Percentiles rank a stretch among this genome's conserved stretches.
phyloP scores from a whole-genome alignment of 2,329 filamentous ascomycete species.

The Colletotrichum sp. region DNA sequence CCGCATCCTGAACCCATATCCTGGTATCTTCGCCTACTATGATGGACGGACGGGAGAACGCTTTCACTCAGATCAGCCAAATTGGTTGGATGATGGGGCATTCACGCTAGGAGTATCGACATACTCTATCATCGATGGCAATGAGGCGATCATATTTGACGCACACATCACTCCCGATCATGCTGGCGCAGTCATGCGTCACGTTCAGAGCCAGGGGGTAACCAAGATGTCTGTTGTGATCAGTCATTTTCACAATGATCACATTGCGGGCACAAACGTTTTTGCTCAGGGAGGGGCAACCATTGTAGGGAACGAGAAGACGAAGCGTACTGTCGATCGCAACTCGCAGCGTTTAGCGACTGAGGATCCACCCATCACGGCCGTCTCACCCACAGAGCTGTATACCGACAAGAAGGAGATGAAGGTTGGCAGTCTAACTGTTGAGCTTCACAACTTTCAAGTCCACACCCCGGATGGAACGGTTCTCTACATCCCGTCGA shows the following conservation, averaged over 20 bases:
- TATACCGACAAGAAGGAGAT: not conserved
- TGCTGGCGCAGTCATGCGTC: constrained; percentile 19
- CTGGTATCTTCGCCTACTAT: constrained; percentile 20
- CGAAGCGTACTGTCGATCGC: not conserved
- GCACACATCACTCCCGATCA: constrained; percentile 19
- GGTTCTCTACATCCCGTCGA: constrained; percentile 12
- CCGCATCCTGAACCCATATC: constrained; percentile 11
- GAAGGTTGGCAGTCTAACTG: constrained; percentile 6
- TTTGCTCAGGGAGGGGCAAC: constrained; percentile 12
- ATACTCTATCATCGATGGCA: constrained; percentile 17
- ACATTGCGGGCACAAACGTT: constrained; percentile 11
- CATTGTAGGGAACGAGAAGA: constrained; percentile 6
- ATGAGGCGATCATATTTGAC: constrained; percentile 20
- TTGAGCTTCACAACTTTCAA: constrained; percentile 16
- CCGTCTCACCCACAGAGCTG: constrained; percentile 6
- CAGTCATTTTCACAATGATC: constrained; percentile 18
- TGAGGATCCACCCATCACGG: constrained; percentile 11
- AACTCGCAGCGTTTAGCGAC: constrained; percentile 3
- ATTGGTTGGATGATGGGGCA: constrained; percentile 21
- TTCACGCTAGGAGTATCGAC: constrained; percentile 19
- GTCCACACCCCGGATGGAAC: constrained; percentile 15
- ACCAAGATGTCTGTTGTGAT: constrained; percentile 14
- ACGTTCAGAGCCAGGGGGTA: constrained; percentile 11
- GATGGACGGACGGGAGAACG: constrained; percentile 19
- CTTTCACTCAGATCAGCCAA: constrained; percentile 20